Base-by-base conservation (phyloP, 768 basidiomycete genomes). In the Coprinopsis strossmayeri region DNA sequence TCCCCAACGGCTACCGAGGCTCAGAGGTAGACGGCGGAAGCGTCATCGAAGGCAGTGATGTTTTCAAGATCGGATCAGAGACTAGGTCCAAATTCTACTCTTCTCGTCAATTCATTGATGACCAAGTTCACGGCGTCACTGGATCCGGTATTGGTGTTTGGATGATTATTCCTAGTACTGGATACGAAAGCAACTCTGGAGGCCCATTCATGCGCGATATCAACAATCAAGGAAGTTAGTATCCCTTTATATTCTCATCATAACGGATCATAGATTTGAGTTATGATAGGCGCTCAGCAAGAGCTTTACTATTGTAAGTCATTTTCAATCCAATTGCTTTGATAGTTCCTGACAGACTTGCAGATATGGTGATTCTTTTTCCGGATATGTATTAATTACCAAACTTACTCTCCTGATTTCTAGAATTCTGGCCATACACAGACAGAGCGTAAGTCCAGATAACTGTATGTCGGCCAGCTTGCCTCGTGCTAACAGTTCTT, bases 71-170 rank as follows among this genome's bases (percentile, higher is more conserved):
- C 44, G 60, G 49, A 41, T 56, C 57, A 2, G 62, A 68, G 46
- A 66, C 66, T 3, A 57, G 64, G 18, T 67, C 61, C 46, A 68
- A 68, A 40, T 67, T 64, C 52, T 68, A 66, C 48, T 66, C 66
- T 10, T 64, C 62, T 3, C 57, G 50, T 41, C 64, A 63, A 45
- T 69, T 69, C 55, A 65, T 69, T 28, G 64, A 69, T 46, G 64
- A 66, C 49, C 52, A 57, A 37, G 57, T 68, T 15, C 61, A 68
- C 35, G 65, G 66, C 15, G 66, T 65, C 3, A 63, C 59, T 46
- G 68, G 68, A 2, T 54, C 41, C 15, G 59, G 59, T 5, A 55
- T 67, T 45, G 65, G 57, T 34, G 63, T 53, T 0, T 65, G 45
- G 20, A 66, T 68, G 62, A 59, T 66, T 32, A 61, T 69, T 24